Base-by-base conservation (phyloP, 2,329 filamentous ascomycete genomes). In the Macrophomina pseudophaseolina region DNA sequence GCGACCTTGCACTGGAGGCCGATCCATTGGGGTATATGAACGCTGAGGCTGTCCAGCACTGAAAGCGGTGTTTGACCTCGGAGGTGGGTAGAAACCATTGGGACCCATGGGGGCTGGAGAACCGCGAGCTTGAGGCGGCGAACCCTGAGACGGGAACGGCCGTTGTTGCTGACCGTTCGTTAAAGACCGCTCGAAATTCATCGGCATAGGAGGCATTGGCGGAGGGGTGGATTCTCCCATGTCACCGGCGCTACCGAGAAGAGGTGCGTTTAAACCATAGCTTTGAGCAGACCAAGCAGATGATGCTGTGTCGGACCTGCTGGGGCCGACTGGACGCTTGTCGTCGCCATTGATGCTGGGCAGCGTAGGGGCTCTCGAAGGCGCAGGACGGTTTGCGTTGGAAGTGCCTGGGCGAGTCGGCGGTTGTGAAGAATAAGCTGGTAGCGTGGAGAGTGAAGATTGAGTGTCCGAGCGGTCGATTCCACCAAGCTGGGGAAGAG, bases 181-280 rank as follows among this genome's bases (percentile, higher is more conserved):
- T 44, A 66, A 60, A 44, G 65, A 66, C 9, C 65, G 54, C n/a
- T 63, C 48, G 35, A 32, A 44, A 12, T 23, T 35, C 35, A 49
- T 42, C 23, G 56, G 56, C 69, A 78, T 72, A 6, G 75, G 72
- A 49, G 75, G 75, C 28, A 69, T 52, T 14, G 76, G 74, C 18
- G 75, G 74, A 1, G 73, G 68, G 46, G 66, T 70, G 18, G 67
- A 66, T 6, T 84, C 85, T 23, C 88, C 88, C 86, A 90, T 90
- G 6, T 84, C 83, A 38, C 84, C 83, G 5, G 88, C 88, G 67
- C 86, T 82, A 18, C 80, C 78, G 44, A 91, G 78, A 5, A 92
- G 82, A 0, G 90, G 87, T 7, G 86, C 84, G 68, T 89, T 87
- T 2, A 90, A 88, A 12, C 84, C 86, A 73, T 88, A 90, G 73